A percentile compares a stretch with the other conserved stretches of the same genome.
Conservation (phyloP, 2,329 filamentous ascomycete genomes). For the Chaetomium sp. region DNA sequence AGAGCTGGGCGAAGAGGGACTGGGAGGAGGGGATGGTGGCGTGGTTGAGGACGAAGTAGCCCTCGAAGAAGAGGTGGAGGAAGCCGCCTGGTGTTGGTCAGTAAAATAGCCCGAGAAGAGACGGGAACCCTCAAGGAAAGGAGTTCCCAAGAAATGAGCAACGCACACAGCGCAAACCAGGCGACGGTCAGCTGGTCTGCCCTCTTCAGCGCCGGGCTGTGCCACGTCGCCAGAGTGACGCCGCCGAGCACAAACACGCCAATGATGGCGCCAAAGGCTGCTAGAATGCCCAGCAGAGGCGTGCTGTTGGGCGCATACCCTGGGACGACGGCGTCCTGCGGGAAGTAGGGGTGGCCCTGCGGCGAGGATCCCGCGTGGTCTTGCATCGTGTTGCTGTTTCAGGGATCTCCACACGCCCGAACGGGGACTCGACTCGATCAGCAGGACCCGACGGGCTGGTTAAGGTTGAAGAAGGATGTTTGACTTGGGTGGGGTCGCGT, state of each 20-base stretch:
- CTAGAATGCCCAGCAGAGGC: constrained; percentile 44
- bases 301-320: constrained; percentile 50
- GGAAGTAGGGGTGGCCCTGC: constrained; percentile 54
- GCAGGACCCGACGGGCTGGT: background rate
- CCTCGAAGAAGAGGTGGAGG: constrained; percentile 81
- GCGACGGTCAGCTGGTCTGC: constrained; percentile 49
- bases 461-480: background rate
- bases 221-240: constrained; percentile 38
- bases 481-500: background rate
- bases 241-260: constrained; percentile 42
- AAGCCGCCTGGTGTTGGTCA: constrained; percentile 54
- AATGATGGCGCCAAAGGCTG: constrained; percentile 44
- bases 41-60: constrained; percentile 77
- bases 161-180: constrained; percentile 60
- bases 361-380: background rate
- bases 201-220: constrained; percentile 39
- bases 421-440: background rate
- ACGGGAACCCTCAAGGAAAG: background rate
- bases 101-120: constrained; percentile 15
- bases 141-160: background rate
- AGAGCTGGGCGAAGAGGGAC: constrained; percentile 78
- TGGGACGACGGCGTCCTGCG: constrained; percentile 47
- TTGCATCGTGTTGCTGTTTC: background rate
- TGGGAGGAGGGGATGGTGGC: constrained; percentile 65
- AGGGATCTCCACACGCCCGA: background rate